Percentiles rank a stretch among this genome's conserved stretches.
phyloP scores from a whole-genome alignment of 2,329 filamentous ascomycete genomes.

The Colletotrichum tamarilloi region DNA sequence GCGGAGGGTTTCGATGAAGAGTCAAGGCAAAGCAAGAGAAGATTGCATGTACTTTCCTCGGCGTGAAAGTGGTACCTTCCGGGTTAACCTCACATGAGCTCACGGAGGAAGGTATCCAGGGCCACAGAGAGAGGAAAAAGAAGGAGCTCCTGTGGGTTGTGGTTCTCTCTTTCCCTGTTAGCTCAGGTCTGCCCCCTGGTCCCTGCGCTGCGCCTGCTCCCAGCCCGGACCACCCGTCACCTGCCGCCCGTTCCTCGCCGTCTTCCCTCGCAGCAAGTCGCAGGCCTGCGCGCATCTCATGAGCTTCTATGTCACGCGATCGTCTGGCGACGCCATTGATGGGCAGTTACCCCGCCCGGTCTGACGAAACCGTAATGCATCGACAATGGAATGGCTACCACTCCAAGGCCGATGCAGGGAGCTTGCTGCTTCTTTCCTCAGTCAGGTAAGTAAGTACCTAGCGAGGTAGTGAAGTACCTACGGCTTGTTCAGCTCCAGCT shows the following conservation, averaged over 20 bases:
- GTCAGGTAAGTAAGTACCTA: background rate
- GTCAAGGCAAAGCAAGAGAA: background rate
- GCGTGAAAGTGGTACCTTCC: background rate
- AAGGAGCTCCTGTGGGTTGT: background rate
- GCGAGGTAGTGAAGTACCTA: too few relatives aligned
- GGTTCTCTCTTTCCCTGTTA: background rate
- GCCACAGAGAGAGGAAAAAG: background rate
- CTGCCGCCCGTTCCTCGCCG: constrained; percentile 21
- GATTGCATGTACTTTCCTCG: background rate
- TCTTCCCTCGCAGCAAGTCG: background rate
- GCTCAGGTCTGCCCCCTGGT: background rate
- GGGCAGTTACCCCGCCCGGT: constrained; percentile 35
- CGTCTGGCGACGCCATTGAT: constrained; percentile 32
- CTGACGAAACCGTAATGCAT: constrained; percentile 37
- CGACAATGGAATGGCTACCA: constrained; percentile 4
- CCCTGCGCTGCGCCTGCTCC: background rate
- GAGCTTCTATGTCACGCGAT: constrained; percentile 33
- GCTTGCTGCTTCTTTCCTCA: background rate
- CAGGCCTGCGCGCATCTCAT: constrained; percentile 6
- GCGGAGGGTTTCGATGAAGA: background rate
- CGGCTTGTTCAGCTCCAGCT: background rate
- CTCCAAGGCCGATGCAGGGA: background rate
- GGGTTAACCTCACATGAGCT: too few relatives aligned
- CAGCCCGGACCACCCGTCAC: constrained; percentile 11
- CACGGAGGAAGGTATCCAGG: background rate